Base-by-base conservation (phyloP, 495 filamentous ascomycete species). In the Mytilinidion resinicola region DNA sequence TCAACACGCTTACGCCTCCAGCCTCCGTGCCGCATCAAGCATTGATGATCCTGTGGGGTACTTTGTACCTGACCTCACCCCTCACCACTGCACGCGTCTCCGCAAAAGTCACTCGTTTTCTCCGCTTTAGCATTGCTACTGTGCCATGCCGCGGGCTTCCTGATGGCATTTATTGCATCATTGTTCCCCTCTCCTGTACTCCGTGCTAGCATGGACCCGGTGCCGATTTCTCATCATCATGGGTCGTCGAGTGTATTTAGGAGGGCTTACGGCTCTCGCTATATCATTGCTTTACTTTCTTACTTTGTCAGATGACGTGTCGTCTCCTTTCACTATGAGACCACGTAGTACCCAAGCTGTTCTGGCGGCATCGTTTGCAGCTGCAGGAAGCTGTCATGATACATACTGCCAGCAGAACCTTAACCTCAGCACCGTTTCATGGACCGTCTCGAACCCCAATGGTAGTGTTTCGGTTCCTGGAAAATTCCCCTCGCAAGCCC, bases 401-500 rank as follows among this genome's bases (percentile, higher is more conserved):
- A 30, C 25, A 30, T 30, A 30, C 25, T 30, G 25, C 25, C 73
- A 77, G 38, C 70, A 73, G 51, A 65, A 85, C 17, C 59, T 80
- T 35, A 76, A 84, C 42, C 68, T 87, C 15, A 78, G 78, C 46
- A 71, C 72, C 0, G 70, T 74, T 53, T 57, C 69, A 47, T 87
- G 84, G 84, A 82, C 76, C 0, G 69, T 87, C 11, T 76, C 73
- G 14, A 82, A 77, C 57, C 66, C 71, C 17, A 74, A 72, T 6
- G 56, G 75, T 39, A 81, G 84, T 60, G 77, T 79, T 3, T 59
- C 56, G 11, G 80, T 85, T 12, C 80, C 82, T 1, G 85, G 77
- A 5, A 73, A 72, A 19, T 72, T 87, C 3, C 85, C 85, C 6
- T 86, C 83, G 0, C 82, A 87, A 39, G 79, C 73, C 0, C 82